These are phyloP conservation scores for Pseudocercospora crystallina DNA, from an alignment of 2,329 filamentous ascomycete species.

Conservation along the genomic window DNA sequence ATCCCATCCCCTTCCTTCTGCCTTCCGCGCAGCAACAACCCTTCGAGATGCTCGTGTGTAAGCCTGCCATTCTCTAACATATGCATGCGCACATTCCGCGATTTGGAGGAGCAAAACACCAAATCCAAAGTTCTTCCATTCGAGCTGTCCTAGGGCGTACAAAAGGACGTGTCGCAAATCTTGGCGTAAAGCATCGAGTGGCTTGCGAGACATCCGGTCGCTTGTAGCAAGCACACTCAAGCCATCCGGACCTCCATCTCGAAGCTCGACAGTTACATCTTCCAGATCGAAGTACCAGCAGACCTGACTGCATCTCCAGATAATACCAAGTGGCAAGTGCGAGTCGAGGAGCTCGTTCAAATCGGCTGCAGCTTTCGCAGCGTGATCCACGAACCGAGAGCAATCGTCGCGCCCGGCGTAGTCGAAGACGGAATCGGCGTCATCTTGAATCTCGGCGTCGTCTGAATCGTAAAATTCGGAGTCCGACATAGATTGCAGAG, in stretches of 20 bases:
- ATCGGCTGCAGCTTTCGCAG: neutral
- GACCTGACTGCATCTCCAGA: slow-evolving; percentile 1
- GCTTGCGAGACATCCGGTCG: neutral
- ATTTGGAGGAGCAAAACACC: neutral
- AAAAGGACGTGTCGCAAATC: neutral
- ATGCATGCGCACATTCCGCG: neutral
- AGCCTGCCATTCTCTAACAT: neutral
- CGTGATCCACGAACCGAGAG: neutral
- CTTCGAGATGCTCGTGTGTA: neutral
- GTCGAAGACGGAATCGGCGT: neutral
- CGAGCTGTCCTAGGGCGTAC: neutral
- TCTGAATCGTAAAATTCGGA: neutral
- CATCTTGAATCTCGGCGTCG: neutral
- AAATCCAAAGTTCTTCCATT: neutral
- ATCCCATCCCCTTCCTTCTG: neutral
- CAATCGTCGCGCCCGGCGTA: neutral
- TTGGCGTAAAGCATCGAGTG: neutral
- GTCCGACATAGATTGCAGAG: too few species aligned
- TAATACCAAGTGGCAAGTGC: neutral
- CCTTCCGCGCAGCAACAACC: neutral
- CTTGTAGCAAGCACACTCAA: neutral
- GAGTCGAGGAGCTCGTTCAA: neutral
- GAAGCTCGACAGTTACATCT: neutral
- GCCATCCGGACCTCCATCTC: neutral
- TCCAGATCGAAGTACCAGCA: slow-evolving; percentile 2